phyloP scores from a whole-genome alignment of 2,329 filamentous ascomycete genomes.

The Paradendryphiella salina region DNA sequence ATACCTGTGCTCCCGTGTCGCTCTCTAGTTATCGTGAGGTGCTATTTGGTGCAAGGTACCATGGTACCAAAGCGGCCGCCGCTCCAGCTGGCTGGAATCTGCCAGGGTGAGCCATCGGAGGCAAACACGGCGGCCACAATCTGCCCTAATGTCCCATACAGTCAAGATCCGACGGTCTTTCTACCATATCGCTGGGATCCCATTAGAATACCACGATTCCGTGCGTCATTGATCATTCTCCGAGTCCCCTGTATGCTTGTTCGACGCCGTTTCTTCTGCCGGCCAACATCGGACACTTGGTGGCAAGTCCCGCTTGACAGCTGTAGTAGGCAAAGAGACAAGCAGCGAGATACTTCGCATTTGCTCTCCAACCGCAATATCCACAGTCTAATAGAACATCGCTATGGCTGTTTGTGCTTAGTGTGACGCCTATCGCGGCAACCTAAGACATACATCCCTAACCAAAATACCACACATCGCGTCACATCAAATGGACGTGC shows the following conservation, averaged over 20 bases:
- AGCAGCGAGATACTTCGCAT: conserved; percentile 16
- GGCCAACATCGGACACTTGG: conserved; percentile 21
- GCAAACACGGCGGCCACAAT: conserved; percentile 38
- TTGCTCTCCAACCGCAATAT: not conserved
- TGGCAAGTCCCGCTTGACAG: conserved; percentile 24
- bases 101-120: conserved; percentile 25
- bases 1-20: conserved; percentile 29
- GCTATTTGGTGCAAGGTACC: conserved; percentile 34
- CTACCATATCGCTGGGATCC: conserved; percentile 26
- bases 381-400: conserved; percentile 1
- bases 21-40: conserved; percentile 38
- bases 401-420: conserved; percentile 26
- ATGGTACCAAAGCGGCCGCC: conserved; percentile 6
- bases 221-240: conserved; percentile 22
- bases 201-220: conserved; percentile 6
- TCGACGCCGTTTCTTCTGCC: conserved; percentile 6
- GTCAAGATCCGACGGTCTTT: conserved; percentile 22
- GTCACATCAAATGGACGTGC: conserved; percentile 25
- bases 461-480: conserved; percentile 21
- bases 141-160: conserved; percentile 32
- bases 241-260: conserved; percentile 13
- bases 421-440: conserved; percentile 31
- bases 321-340: conserved; percentile 17
- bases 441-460: conserved; percentile 33
- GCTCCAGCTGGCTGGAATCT: conserved; percentile 31